A percentile compares a stretch with the other conserved stretches of the same genome.
phyloP scores from a whole-genome alignment of 2,329 filamentous ascomycete species.

The Diplodia sapinea region DNA sequence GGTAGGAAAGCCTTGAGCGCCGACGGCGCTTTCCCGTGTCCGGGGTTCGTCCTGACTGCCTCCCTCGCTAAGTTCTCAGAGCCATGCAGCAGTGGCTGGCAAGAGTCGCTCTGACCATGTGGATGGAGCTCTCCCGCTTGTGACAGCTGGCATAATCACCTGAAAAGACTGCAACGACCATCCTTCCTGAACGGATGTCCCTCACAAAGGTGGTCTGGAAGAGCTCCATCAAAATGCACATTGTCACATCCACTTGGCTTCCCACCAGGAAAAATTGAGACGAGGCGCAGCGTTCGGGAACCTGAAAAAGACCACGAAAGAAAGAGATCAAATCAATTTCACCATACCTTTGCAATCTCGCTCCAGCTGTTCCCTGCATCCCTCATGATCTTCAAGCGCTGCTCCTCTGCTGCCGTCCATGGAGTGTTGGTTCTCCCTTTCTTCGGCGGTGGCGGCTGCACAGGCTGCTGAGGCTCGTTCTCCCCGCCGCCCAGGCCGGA shows the following conservation, averaged over 20 bases:
- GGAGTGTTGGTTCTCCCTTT: slow-evolving; percentile 98
- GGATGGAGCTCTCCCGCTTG: neutral
- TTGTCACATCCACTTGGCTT: neutral
- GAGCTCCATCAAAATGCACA: neutral
- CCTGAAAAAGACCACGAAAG: neutral
- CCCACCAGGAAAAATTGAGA: neutral
- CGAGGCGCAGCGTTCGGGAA: no score
- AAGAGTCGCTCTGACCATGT: neutral
- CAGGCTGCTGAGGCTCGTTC: slow-evolving; percentile 18
- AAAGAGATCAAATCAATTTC: neutral
- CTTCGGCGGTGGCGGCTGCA: slow-evolving; percentile 63
- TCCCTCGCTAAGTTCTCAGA: neutral
- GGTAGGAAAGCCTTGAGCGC: neutral
- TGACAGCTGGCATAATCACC: neutral
- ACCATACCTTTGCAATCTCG: slow-evolving; percentile 88
- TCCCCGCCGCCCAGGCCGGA: slow-evolving; percentile 13
- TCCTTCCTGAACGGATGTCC: neutral
- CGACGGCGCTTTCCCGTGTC: neutral
- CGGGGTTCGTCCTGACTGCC: neutral
- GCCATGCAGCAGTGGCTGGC: neutral
- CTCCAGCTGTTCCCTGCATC: slow-evolving; percentile 95
- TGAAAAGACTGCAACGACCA: neutral
- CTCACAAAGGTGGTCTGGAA: neutral
- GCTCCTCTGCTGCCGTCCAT: slow-evolving; percentile 94
- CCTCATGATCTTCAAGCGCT: slow-evolving; percentile 89